Evolutionary conservation across 306 rosid genomes (phyloP), one percentile per base, ranked within the genome.

Genomic region (Hylodesmum podocarpum): DNA sequence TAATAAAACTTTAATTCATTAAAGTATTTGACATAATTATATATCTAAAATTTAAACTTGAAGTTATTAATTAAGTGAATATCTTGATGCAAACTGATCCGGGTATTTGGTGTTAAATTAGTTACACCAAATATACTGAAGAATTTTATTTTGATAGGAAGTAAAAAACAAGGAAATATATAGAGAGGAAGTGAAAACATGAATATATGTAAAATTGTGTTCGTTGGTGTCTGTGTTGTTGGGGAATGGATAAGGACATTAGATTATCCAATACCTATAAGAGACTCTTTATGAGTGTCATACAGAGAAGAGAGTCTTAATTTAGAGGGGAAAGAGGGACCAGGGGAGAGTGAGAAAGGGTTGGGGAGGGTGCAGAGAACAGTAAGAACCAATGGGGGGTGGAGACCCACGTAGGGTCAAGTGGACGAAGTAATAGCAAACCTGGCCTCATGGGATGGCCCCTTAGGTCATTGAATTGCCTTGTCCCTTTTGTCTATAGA

Each of bases 401-500:
- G 53, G 28, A 37, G 83, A 75, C 50, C 78, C 73, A 64, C 85
- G 55, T 0, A 4, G 6, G 81, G 86, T 81, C 81, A 82, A 64
- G 12, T 0, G 36, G 61, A 66, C 22, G 3, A 44, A 27, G 57
- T 41, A 72, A 73, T 66, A 76, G 87, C 84, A 89, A 67, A 75
- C 67, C 75, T 67, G 83, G 54, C 69, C 85, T 51, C 82, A 84
- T 84, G 89, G 83, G 4, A 65, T 64, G 87, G 75, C 61, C 87
- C 93, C 83, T 12, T 24, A 62, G 66, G 70, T 68, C 76, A 82
- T 83, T 88, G 81, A 91, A 88, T 91, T 62, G 64, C 75, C 77
- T 80, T 85, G 86, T 88, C 87, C 90, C 81, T 76, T 83, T 85
- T 80, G 81, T 71, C 77, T 75, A 33, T 22, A 46, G 82, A 67